phyloP scores from a whole-genome alignment of 441 rosid species.

The Arabidopsis hybrid region DNA sequence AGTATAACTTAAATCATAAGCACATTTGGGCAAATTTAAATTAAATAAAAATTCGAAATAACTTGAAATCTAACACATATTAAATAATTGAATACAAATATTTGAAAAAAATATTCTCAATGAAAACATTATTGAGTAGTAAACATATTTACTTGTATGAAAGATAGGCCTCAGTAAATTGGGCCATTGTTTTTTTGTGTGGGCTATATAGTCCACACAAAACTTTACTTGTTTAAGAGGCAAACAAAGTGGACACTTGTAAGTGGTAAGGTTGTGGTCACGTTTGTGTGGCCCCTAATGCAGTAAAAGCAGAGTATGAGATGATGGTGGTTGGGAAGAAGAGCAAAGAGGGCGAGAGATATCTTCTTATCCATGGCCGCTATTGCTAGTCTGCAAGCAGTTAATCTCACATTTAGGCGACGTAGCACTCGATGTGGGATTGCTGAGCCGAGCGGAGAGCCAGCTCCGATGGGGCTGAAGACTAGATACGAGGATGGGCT shows the following conservation, averaged over 20 bases:
- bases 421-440: conserved; percentile 61
- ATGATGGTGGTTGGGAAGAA: conserved; percentile 14
- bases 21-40: neutral
- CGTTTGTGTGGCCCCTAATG: conserved; percentile 35
- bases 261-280: neutral
- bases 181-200: conserved; percentile 13
- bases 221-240: conserved; percentile 23
- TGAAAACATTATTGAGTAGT: too few relatives aligned
- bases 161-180: neutral
- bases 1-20: too few relatives aligned
- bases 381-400: conserved; percentile 56
- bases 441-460: conserved; percentile 79
- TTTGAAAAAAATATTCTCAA: neutral
- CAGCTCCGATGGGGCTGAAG: conserved; percentile 93
- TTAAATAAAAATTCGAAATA: too few relatives aligned
- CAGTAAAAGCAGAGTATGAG: conserved; percentile 25
- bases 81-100: too few relatives aligned
- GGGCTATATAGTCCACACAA: conserved; percentile 14
- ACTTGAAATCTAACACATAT: too few relatives aligned
- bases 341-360: conserved; percentile 18
- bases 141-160: too few relatives aligned
- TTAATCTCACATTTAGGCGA: conserved; percentile 41
- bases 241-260: conserved; percentile 45
- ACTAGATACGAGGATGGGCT: conserved; percentile 80
- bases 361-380: conserved; percentile 61